Conservation (phyloP, 768 basidiomycete genomes). For the Pisolithus orientalis region DNA sequence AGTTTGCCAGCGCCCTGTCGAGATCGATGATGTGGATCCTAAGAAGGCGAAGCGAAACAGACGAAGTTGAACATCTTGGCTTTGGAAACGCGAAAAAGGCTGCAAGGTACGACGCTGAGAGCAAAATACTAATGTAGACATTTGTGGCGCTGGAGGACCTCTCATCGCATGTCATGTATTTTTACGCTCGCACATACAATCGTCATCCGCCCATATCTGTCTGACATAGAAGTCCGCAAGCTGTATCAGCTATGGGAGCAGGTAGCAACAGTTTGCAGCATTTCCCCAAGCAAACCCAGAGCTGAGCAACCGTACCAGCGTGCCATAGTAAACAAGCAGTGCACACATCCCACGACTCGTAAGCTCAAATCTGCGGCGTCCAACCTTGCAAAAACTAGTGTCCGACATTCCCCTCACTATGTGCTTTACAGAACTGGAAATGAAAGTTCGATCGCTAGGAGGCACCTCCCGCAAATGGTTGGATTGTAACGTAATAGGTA, state of each 20-base stretch:
- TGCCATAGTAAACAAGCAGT: too few species aligned
- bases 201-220: slow-evolving; percentile 1
- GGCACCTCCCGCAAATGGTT: too few species aligned
- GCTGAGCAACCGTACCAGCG: too few species aligned
- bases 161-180: slow-evolving; percentile 2
- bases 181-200: slow-evolving; percentile 12
- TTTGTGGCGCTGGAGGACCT: background rate
- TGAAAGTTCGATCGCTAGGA: too few species aligned
- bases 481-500: too few species aligned
- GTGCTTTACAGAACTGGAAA: too few species aligned
- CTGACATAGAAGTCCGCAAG: background rate
- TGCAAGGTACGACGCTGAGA: background rate
- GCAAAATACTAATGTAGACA: background rate
- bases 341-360: too few species aligned
- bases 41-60: slow-evolving; percentile 26
- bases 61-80: slow-evolving; percentile 9
- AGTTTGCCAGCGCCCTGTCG: slow-evolving; percentile 73
- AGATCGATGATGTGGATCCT: slow-evolving; percentile 34
- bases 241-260: background rate
- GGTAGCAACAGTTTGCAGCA: background rate
- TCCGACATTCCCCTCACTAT: too few species aligned
- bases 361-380: too few species aligned
- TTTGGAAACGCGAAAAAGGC: background rate
- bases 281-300: too few species aligned
- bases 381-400: too few species aligned